phyloP scores from a whole-genome alignment of 129 eudicot genomes.

The Flaveria bidentis region DNA sequence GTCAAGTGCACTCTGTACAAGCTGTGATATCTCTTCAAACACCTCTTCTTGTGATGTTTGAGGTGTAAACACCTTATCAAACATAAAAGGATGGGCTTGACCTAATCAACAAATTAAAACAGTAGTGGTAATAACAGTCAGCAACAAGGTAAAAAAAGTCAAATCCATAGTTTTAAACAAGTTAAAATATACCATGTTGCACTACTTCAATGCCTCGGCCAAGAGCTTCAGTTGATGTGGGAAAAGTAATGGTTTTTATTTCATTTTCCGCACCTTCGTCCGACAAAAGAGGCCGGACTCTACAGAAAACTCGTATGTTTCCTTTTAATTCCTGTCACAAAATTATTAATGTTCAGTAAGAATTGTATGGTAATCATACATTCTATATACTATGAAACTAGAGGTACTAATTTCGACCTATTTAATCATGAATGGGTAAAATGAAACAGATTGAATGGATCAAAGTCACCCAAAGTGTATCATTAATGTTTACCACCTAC shows the following conservation, averaged over 20 bases:
- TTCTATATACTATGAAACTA: neutral
- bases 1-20: slow-evolving; percentile 98
- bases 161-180: neutral
- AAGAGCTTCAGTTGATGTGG: slow-evolving; percentile 63
- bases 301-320: slow-evolving; percentile 90
- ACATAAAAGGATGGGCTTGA: slow-evolving; percentile 81
- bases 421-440: neutral
- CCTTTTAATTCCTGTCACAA: slow-evolving; percentile 84
- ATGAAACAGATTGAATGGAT: neutral
- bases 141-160: neutral
- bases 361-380: slow-evolving; percentile 6
- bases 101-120: slow-evolving; percentile 42
- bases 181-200: slow-evolving; percentile 64
- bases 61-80: slow-evolving; percentile 89
- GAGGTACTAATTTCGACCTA: neutral
- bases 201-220: slow-evolving; percentile 87
- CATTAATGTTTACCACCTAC: neutral
- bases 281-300: slow-evolving; percentile 81
- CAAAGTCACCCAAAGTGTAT: neutral
- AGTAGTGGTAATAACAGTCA: slow-evolving; percentile 10
- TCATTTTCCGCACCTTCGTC: slow-evolving; percentile 67
- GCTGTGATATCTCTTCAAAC: slow-evolving; percentile 89
- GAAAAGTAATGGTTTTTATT: slow-evolving; percentile 62
- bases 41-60: slow-evolving; percentile 87
- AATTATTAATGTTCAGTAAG: slow-evolving; percentile 5